Conservation (phyloP, 2,329 filamentous ascomycete genomes). For the Alternaria gansuensis region DNA sequence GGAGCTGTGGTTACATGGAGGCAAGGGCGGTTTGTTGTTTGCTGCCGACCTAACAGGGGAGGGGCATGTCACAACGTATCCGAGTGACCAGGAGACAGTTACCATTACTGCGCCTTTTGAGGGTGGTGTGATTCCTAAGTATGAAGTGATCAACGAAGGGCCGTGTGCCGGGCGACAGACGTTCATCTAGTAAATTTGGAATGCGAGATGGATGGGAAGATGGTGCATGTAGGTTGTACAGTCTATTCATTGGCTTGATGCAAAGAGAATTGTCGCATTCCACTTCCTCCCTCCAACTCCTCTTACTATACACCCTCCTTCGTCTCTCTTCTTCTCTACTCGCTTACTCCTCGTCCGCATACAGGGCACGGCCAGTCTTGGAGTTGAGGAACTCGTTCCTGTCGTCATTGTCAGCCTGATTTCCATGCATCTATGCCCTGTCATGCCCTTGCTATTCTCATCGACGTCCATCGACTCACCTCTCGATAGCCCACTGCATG, state of each 20-base stretch:
- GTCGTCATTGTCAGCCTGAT: slow-evolving; percentile 12
- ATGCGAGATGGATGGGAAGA: not conserved
- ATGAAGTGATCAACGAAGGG: slow-evolving; percentile 32
- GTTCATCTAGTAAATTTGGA: slow-evolving; percentile 12
- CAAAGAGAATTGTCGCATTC: slow-evolving; percentile 24
- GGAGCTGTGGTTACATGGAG: slow-evolving; percentile 47
- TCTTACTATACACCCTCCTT: slow-evolving; percentile 11
- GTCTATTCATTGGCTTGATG: slow-evolving; percentile 32
- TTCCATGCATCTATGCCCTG: not conserved
- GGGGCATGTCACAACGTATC: slow-evolving; percentile 48
- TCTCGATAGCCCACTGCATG: slow-evolving; percentile 91
- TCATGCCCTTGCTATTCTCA: not conserved
- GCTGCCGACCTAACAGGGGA: slow-evolving; percentile 44
- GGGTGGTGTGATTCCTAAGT: slow-evolving; percentile 32
- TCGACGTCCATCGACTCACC: slow-evolving; percentile 66
- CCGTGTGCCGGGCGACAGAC: slow-evolving; percentile 22
- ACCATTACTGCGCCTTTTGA: slow-evolving; percentile 42
- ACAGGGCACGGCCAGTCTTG: slow-evolving; percentile 72
- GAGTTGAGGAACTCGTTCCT: slow-evolving; percentile 86
- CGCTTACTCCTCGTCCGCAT: slow-evolving; percentile 52
- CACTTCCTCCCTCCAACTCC: slow-evolving; percentile 17
- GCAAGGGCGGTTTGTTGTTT: slow-evolving; percentile 43
- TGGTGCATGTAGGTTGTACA: slow-evolving; percentile 31
- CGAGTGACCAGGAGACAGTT: slow-evolving; percentile 44
- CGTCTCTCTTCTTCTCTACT: slow-evolving; percentile 5